phyloP scores from a whole-genome alignment of 2,329 filamentous ascomycete genomes.

The Pestalotiopsis sp. region DNA sequence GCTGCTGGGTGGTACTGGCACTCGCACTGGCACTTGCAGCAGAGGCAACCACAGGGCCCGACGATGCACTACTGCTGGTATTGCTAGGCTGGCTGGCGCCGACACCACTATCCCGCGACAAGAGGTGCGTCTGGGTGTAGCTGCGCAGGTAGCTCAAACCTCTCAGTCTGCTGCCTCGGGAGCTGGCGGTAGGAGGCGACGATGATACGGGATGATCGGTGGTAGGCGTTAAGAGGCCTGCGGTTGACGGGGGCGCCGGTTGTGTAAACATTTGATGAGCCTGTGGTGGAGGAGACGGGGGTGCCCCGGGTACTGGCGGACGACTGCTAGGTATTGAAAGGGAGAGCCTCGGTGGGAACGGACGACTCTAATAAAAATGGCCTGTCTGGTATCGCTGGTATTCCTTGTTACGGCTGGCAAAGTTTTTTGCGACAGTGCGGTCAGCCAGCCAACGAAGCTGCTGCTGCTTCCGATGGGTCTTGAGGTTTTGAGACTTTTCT shows the following conservation, averaged over 20 bases:
- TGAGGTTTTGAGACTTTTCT: too few species aligned
- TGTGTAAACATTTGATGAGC: slow-evolving; percentile 31
- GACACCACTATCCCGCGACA: slow-evolving; percentile 16
- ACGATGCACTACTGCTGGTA: background rate
- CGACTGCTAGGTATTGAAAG: background rate
- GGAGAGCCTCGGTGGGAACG: slow-evolving; percentile 2
- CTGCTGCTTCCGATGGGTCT: background rate
- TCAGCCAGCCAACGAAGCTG: background rate
- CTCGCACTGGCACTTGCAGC: background rate
- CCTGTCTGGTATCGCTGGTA: background rate
- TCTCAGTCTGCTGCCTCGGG: slow-evolving; percentile 28
- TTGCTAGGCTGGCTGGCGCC: background rate
- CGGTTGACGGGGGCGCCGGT: slow-evolving; percentile 29
- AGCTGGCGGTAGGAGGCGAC: slow-evolving; percentile 20
- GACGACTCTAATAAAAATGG: background rate
- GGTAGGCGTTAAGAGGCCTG: slow-evolving; percentile 31
- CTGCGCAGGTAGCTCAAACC: slow-evolving; percentile 31
- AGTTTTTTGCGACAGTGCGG: background rate
- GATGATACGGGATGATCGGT: slow-evolving; percentile 25
- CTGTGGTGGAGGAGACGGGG: slow-evolving; percentile 6
- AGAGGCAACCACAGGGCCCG: background rate
- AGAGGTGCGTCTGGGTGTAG: slow-evolving; percentile 19
- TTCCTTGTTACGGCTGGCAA: background rate
- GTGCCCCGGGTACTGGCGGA: background rate
- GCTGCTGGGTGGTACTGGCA: background rate